These are phyloP conservation scores for Colletotrichum gloeosporioides DNA, from an alignment of 2,329 filamentous ascomycete genomes.

Conservation along the genomic window DNA sequence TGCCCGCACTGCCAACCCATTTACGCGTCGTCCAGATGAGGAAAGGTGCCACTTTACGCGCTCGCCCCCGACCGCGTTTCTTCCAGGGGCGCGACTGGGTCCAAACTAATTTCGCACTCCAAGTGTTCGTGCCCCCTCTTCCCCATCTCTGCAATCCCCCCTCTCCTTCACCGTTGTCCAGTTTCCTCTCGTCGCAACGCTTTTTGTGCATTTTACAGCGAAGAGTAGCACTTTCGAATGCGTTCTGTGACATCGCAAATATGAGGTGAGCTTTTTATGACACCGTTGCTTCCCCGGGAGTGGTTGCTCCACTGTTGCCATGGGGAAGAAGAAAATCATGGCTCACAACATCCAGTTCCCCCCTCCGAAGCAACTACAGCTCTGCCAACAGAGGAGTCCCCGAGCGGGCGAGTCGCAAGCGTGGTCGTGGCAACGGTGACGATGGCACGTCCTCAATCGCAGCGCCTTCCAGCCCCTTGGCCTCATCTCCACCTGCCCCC, in stretches of 20 bases:
- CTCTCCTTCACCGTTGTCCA: background rate
- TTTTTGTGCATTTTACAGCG: background rate
- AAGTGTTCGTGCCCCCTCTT: conserved; percentile 1
- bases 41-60: conserved; percentile 54
- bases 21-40: conserved; percentile 29
- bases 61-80: conserved; percentile 14
- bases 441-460: conserved; percentile 58
- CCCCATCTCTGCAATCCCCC: background rate
- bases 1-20: conserved; percentile 18
- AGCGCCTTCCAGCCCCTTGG: conserved; percentile 65
- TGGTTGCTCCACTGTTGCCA: background rate
- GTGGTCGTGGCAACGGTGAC: conserved; percentile 56
- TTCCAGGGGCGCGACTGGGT: conserved; percentile 14
- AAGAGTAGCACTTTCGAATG: background rate
- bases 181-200: background rate
- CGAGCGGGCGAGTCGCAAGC: conserved; percentile 58
- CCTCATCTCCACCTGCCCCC: conserved; percentile 70
- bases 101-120: conserved; percentile 16
- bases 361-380: conserved; percentile 79
- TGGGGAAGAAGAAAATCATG: background rate
- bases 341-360: conserved; percentile 66
- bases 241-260: background rate
- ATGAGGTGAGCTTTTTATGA: conserved; percentile 35
- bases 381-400: conserved; percentile 80
- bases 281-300: no score